Conservation (phyloP, 345 rosid species). For the Balakata baccata region DNA sequence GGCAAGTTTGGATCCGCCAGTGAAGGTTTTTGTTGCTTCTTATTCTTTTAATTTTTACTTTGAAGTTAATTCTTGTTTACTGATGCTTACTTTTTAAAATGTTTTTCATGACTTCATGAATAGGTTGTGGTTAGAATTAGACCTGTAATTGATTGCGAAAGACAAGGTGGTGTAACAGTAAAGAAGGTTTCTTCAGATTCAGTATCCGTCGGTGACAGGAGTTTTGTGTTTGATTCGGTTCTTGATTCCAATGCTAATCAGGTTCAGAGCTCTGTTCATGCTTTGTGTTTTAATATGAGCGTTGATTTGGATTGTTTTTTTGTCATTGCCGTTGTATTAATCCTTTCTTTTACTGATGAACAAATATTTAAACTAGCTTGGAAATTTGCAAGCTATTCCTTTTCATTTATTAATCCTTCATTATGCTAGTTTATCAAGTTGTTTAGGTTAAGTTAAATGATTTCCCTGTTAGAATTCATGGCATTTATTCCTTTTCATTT, state of each 20-base stretch:
- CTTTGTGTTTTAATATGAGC: background rate
- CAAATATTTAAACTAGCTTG: background rate
- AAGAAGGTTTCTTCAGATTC: conserved; percentile 61
- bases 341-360: background rate
- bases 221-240: conserved; percentile 72
- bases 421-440: too few species aligned
- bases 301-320: background rate
- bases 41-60: background rate
- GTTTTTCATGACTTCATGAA: too few species aligned
- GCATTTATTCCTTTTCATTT: background rate
- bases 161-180: conserved; percentile 41
- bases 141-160: conserved; percentile 42
- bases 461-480: background rate
- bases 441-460: background rate
- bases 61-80: conserved; percentile 8
- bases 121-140: conserved; percentile 85
- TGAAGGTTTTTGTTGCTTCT: conserved; percentile 47
- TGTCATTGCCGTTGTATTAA: background rate
- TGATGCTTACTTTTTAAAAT: background rate
- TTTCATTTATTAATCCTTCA: too few species aligned
- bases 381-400: background rate
- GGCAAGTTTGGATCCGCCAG: conserved; percentile 52
- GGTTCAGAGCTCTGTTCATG: conserved; percentile 37
- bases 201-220: conserved; percentile 54
- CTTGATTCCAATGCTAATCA: conserved; percentile 70